Evolutionary conservation across 116 monocot genomes (phyloP).

Genomic region (Iris pallida): DNA sequence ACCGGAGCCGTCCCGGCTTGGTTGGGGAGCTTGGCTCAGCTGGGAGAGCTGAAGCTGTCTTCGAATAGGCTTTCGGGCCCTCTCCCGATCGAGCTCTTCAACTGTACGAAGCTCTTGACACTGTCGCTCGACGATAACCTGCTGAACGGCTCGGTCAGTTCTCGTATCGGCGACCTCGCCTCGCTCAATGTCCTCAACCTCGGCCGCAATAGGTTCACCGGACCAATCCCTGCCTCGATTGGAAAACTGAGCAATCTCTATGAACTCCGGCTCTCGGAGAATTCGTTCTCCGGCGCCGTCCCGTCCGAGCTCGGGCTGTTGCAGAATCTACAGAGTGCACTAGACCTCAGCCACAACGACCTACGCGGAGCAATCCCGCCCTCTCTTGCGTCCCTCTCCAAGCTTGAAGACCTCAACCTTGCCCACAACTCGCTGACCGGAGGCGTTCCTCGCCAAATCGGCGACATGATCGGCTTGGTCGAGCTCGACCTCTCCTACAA

Average conservation of each 20-base stretch:
- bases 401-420: slow-evolving; percentile 73
- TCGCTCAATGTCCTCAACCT: slow-evolving; percentile 65
- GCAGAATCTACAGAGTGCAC: slow-evolving; percentile 59
- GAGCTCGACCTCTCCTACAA: slow-evolving; percentile 75
- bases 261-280: slow-evolving; percentile 59
- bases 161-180: slow-evolving; percentile 37
- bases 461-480: slow-evolving; percentile 67
- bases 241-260: slow-evolving; percentile 67
- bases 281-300: slow-evolving; percentile 48
- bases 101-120: slow-evolving; percentile 52
- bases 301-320: slow-evolving; percentile 56
- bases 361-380: slow-evolving; percentile 59
- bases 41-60: slow-evolving; percentile 75
- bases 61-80: slow-evolving; percentile 52
- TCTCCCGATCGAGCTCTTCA: slow-evolving; percentile 54
- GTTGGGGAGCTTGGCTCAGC: slow-evolving; percentile 48
- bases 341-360: slow-evolving; percentile 71
- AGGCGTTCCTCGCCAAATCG: slow-evolving; percentile 43
- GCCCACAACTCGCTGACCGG: slow-evolving; percentile 74
- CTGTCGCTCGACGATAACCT: slow-evolving; percentile 57
- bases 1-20: slow-evolving; percentile 50
- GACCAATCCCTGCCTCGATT: slow-evolving; percentile 53
- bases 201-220: slow-evolving; percentile 54
- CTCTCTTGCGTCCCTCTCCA: slow-evolving; percentile 52
- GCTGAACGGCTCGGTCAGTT: slow-evolving; percentile 43